Evolutionary conservation across 192 early-diverging fungal species (phyloP), one percentile per base, ranked within the genome.

Genomic region (Mortierella alpina): DNA sequence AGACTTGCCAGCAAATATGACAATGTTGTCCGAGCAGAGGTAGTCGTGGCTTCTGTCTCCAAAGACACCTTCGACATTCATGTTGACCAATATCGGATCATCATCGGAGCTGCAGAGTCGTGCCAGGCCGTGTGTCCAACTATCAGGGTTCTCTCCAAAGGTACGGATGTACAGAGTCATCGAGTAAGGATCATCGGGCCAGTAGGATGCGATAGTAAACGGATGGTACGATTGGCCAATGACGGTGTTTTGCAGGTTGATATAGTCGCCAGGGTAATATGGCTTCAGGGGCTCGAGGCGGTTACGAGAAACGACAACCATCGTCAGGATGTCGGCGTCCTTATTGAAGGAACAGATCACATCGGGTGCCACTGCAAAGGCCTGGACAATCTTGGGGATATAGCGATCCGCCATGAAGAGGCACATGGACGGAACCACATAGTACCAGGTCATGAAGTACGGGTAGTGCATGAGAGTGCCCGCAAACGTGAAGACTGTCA

Each of bases 361-460:
- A 15, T 79, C 62, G 13, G 54, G 63, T 0, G 76, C 63, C 4
- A 79, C 18, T 8, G 76, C 59, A 6, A 46, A 63, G 5, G 69
- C 51, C 47, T 79, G 76, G 20, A 79, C 66, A 44, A 71, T 65
- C 45, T 72, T 79, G 3, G 76, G 76, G 4, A 79, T 63, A 39
- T 72, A 79, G 7, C 76, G 63, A 47, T 79, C 76, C 2, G 76
- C 70, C 10, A 79, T 52, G 59, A 67, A 79, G n/a, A 79, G 70
- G 17, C 76, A 79, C 2, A 67, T 18, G 17, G 76, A 79, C 0
- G 76, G 76, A 7, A 79, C 59, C 17, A 71, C 69, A 45, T 79
- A 79, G 47, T 79, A 79, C 76, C 76, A 79, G 23, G 72, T 61
- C 69, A 79, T 67, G 53, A 67, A 72, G 64, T 79, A 79, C 1